phyloP scores from a whole-genome alignment of 345 rosid species.

The Reutealis trisperma region DNA sequence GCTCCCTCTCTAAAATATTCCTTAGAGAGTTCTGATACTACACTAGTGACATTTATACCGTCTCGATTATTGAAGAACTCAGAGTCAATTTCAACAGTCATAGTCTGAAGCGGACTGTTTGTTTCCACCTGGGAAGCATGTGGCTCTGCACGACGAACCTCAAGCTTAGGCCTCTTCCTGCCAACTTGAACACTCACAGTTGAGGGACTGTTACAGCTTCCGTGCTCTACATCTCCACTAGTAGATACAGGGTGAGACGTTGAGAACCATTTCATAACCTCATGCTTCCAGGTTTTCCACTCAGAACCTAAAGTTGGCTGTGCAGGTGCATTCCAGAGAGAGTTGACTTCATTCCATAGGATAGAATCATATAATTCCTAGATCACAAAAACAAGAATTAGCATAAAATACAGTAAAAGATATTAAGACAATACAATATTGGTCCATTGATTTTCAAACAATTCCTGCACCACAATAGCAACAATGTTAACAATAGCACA shows the following conservation, averaged over 20 bases:
- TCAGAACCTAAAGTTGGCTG: constrained; percentile 74
- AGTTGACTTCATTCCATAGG: constrained; percentile 77
- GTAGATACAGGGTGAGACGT: constrained; percentile 47
- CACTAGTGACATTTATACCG: constrained; percentile 31
- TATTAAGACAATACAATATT: background rate
- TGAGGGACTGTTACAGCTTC: constrained; percentile 42
- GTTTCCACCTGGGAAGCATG: constrained; percentile 58
- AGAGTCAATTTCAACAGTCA: constrained; percentile 54
- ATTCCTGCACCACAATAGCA: background rate
- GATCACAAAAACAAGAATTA: constrained; percentile 16
- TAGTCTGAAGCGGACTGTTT: constrained; percentile 41
- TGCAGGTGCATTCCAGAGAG: constrained; percentile 60
- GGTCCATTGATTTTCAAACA: background rate
- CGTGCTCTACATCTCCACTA: constrained; percentile 47
- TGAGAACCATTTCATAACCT: constrained; percentile 78
- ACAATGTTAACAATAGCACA: background rate
- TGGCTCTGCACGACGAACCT: constrained; percentile 86
- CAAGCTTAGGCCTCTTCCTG: constrained; percentile 89
- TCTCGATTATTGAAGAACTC: constrained; percentile 56
- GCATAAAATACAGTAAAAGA: background rate
- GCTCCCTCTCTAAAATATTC: constrained; percentile 35
- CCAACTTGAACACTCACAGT: constrained; percentile 50
- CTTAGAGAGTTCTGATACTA: constrained; percentile 35
- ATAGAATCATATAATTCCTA: constrained; percentile 84
- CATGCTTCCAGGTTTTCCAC: constrained; percentile 99